Evolutionary conservation across 345 rosid species (phyloP).

Genomic region (Salix koriyanagi): DNA sequence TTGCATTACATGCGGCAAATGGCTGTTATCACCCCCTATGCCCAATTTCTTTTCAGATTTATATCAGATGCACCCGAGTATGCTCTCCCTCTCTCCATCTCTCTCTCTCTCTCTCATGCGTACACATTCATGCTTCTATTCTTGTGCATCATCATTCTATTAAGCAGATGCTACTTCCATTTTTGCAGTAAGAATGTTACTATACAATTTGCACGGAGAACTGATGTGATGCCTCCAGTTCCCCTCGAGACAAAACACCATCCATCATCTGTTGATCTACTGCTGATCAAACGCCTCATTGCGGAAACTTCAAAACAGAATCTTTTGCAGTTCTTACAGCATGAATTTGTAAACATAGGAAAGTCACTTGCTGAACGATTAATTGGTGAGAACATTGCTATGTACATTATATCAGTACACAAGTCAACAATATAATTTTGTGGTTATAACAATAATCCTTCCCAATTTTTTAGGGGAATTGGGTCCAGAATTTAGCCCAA

Average conservation of each 20-base stretch:
- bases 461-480: slow-evolving; percentile 62
- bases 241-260: slow-evolving; percentile 95
- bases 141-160: not conserved
- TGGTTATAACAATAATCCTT: not conserved
- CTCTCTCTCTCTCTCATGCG: not conserved
- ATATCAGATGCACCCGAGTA: slow-evolving; percentile 77
- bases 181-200: slow-evolving; percentile 72
- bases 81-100: slow-evolving; percentile 26
- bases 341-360: slow-evolving; percentile 88
- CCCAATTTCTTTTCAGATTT: slow-evolving; percentile 81
- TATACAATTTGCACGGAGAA: slow-evolving; percentile 77
- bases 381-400: slow-evolving; percentile 46
- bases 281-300: slow-evolving; percentile 81
- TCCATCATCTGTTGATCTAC: slow-evolving; percentile 92
- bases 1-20: slow-evolving; percentile 97
- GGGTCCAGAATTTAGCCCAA: slow-evolving; percentile 88
- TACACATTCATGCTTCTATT: not conserved
- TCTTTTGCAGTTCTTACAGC: slow-evolving; percentile 87
- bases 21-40: slow-evolving; percentile 98
- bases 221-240: slow-evolving; percentile 93
- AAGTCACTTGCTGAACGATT: slow-evolving; percentile 72
- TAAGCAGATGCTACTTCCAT: not conserved
- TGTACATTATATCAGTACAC: not conserved
- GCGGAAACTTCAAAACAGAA: slow-evolving; percentile 83
- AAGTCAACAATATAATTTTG: not conserved